Evolutionary conservation across 2,329 filamentous ascomycete species (phyloP), one percentile per base, ranked within the genome.

Genomic region (Anthostomella pinea): DNA sequence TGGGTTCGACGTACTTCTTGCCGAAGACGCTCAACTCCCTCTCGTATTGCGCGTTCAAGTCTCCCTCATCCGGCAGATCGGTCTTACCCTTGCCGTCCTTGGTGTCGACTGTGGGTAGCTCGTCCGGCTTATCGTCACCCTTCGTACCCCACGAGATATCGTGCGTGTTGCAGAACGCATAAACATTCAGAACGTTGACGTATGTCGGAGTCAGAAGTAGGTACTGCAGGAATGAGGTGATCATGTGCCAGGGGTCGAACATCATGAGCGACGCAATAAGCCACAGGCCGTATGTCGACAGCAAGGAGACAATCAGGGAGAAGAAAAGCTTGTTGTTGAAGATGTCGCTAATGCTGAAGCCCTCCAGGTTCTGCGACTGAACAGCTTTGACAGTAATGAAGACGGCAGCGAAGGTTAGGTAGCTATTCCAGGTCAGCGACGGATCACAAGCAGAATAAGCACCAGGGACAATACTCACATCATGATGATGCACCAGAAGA

Each of bases 211-310:
- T 95, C 39, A 98, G 76, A 26, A 97, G 79, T 53, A 97, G 81
- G 63, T 98, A 98, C 76, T 97, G 93, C 31, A 89, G 64, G 64
- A 97, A 88, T 39, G 85, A 83, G n/a, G 93, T 97, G 63, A 95
- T 76, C 89, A 98, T 97, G 68, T 98, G 93, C 91, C 93, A 98
- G 4, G 93, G 93, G 62, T 98, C 93, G 64, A 97, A 81, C 81
- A 97, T 97, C 51, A 98, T 72, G 49, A 98, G 73, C 7, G 89
- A 95, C 1, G 88, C 85, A 33, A 98, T 67, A 41, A 97, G 77
- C 85, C 90, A 98, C 56, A 98, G 82, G 45, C 94, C 75, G 60
- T 93, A 98, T 0, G 93, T 98, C 8, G 89, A 93, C 54, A 86
- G 77, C 55, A 97, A 78, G 1, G 90, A 96, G 33, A 98, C 81